Percentiles rank a stretch among this genome's conserved stretches.
Conservation (phyloP, 805 yeast genomes). For the Metschnikowia proteae region DNA sequence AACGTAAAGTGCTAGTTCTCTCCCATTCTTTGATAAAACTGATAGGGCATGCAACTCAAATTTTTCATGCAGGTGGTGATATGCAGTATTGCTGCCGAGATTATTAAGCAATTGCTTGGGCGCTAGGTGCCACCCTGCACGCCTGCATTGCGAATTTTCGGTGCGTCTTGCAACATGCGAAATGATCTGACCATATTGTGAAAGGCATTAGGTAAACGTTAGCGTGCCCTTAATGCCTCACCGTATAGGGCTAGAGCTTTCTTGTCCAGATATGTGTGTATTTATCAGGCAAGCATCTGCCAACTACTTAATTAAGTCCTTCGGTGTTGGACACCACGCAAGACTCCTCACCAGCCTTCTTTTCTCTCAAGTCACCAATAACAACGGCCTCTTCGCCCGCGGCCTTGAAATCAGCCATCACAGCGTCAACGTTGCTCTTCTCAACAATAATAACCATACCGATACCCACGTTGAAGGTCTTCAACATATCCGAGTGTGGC, state of each 20-base stretch:
- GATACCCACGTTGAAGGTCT: conserved; percentile 92
- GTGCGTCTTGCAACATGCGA: neutral
- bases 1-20: neutral
- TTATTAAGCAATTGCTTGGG: neutral
- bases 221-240: no score
- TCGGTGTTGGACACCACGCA: conserved; percentile 48
- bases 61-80: conserved; percentile 1
- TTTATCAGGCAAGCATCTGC: neutral
- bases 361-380: conserved; percentile 37
- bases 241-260: no score
- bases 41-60: conserved; percentile 1
- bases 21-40: neutral
- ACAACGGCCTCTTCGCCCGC: conserved; percentile 72
- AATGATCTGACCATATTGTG: no score
- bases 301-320: conserved; percentile 8
- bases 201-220: no score
- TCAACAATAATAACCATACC: conserved; percentile 93
- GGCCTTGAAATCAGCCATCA: conserved; percentile 48
- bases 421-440: conserved; percentile 57
- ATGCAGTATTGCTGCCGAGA: conserved; percentile 2
- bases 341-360: conserved; percentile 48
- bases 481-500: conserved; percentile 76
- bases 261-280: neutral
- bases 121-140: neutral
- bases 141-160: neutral